Conservation (phyloP, 2,329 filamentous ascomycete species). For the Coleophoma crateriformis region DNA sequence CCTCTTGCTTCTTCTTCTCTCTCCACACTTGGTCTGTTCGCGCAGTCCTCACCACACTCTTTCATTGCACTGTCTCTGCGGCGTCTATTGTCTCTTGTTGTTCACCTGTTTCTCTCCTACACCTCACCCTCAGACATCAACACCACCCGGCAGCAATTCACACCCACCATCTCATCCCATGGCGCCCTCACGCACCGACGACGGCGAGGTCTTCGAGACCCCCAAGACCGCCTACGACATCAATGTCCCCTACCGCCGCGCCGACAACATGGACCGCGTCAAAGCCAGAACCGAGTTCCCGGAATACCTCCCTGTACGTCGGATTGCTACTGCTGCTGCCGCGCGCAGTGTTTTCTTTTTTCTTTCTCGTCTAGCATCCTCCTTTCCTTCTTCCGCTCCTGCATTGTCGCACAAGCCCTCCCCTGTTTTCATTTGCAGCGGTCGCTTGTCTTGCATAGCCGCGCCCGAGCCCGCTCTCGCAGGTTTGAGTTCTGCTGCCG, state of each 20-base stretch:
- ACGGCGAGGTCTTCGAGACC: slow-evolving; percentile 4
- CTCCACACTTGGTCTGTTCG: too few species aligned
- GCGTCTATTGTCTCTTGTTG: too few species aligned
- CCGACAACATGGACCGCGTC: slow-evolving; percentile 29
- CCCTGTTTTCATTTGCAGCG: not conserved
- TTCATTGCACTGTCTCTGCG: too few species aligned
- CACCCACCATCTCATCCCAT: slow-evolving; percentile 3
- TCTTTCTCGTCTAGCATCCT: not conserved
- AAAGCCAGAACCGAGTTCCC: slow-evolving; percentile 33
- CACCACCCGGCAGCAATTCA: too few species aligned
- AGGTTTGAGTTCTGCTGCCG: not conserved
- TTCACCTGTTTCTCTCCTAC: too few species aligned
- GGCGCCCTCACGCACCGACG: slow-evolving; percentile 16
- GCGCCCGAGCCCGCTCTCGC: not conserved
- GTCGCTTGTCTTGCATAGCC: not conserved
- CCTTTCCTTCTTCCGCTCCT: not conserved
- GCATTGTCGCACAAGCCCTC: not conserved
- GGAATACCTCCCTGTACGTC: slow-evolving; percentile 35
- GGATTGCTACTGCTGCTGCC: not conserved
- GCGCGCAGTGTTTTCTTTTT: not conserved
- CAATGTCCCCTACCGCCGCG: slow-evolving; percentile 40
- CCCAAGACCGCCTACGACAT: slow-evolving; percentile 34
- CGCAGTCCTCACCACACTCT: too few species aligned
- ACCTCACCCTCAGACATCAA: too few species aligned
- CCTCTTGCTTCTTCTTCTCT: too few species aligned